Evolutionary conservation across 768 basidiomycete genomes (phyloP).

Genomic region (Macrocybe gigantea): DNA sequence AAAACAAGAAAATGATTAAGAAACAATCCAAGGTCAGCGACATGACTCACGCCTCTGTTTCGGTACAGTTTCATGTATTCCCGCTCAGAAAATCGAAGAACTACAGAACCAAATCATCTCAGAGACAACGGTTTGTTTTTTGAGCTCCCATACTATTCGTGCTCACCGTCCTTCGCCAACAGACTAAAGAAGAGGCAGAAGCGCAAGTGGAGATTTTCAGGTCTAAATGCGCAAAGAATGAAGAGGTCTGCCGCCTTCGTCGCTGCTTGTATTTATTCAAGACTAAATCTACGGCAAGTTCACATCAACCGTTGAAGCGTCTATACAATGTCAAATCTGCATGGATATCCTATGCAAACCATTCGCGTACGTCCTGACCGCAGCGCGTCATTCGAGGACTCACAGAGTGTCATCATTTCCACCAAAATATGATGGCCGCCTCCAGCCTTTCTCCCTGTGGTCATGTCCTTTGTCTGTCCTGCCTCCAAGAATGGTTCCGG

Average conservation of each 20-base stretch:
- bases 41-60: not conserved
- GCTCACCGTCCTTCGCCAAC: not conserved
- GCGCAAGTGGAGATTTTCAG: conserved; percentile 37
- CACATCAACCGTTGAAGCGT: conserved; percentile 48
- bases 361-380: conserved; percentile 46
- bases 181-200: conserved; percentile 44
- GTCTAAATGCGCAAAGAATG: conserved; percentile 41
- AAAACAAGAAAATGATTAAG: conserved; percentile 44
- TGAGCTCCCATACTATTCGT: not conserved
- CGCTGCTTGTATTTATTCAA: not conserved
- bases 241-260: conserved; percentile 41
- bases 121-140: conserved; percentile 28
- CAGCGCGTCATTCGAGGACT: too few species aligned
- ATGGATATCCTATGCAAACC: conserved; percentile 64
- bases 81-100: conserved; percentile 47
- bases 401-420: not conserved
- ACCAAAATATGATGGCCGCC: conserved; percentile 6
- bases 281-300: conserved; percentile 27
- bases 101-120: conserved; percentile 35
- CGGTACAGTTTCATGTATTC: conserved; percentile 3
- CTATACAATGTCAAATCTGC: conserved; percentile 72
- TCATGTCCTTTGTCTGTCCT: conserved; percentile 67
- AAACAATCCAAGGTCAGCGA: conserved; percentile 51
- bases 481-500: conserved; percentile 76
- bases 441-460: conserved; percentile 68